Conservation (phyloP, 306 rosid species). For the Acacia melanoxylon region DNA sequence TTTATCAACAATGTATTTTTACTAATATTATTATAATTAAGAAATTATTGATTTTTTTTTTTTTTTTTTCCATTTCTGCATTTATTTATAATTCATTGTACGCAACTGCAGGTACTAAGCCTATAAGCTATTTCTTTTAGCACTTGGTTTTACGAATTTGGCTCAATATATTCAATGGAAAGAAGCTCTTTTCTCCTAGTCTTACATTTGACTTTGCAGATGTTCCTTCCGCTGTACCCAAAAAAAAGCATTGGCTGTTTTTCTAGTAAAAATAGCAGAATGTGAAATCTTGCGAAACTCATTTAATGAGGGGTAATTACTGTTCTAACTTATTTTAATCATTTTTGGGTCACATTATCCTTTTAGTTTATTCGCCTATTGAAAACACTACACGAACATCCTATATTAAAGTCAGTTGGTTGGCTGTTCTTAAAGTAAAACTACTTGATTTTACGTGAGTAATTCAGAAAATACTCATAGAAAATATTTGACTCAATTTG, state of each 20-base stretch:
- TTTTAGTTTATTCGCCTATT: not conserved
- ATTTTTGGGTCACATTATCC: not conserved
- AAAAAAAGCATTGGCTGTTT: conserved; percentile 78
- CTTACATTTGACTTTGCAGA: conserved; percentile 49
- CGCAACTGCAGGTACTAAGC: too few species aligned
- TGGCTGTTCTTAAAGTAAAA: not conserved
- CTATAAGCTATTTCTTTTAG: not conserved
- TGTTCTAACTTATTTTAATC: not conserved
- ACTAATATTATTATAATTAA: too few species aligned
- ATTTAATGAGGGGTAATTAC: not conserved
- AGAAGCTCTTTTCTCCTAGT: conserved; percentile 2
- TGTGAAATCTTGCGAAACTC: conserved; percentile 9
- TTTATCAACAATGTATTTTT: too few species aligned
- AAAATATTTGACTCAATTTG: not conserved
- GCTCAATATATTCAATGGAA: not conserved
- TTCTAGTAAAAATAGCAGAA: conserved; percentile 50
- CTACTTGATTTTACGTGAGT: not conserved
- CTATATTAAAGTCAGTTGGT: not conserved
- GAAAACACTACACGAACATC: not conserved
- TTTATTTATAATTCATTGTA: conserved; percentile 88
- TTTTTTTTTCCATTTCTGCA: too few species aligned
- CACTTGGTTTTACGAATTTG: not conserved
- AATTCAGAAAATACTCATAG: not conserved
- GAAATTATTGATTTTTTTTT: too few species aligned
- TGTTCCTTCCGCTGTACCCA: conserved; percentile 72